These are phyloP conservation scores for Nicotiana tomentosiformis DNA, from an alignment of 257 asterid species.

Conservation along the genomic window DNA sequence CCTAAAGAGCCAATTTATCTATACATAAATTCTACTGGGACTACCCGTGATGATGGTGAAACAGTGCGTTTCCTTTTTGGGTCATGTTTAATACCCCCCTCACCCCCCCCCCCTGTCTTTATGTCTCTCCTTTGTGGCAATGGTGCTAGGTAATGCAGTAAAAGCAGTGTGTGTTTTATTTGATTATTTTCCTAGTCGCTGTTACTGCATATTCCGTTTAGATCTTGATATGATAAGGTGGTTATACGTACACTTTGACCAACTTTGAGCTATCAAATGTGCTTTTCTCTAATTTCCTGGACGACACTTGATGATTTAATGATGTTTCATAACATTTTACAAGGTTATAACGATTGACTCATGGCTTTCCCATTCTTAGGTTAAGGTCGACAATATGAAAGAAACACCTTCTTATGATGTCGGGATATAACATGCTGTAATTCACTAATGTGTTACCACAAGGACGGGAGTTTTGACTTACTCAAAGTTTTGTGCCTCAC, in stretches of 20 bases:
- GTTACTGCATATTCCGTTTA: not conserved
- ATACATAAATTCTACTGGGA: slow-evolving; percentile 93
- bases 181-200: not conserved
- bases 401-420: not conserved
- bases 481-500: not conserved
- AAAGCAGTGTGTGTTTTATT: not conserved
- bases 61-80: slow-evolving; percentile 41
- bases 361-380: not conserved
- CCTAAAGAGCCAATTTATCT: slow-evolving; percentile 78
- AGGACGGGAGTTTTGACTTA: not conserved
- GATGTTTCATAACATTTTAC: not conserved
- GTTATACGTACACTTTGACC: not conserved
- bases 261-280: not conserved
- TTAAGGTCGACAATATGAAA: not conserved
- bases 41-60: slow-evolving; percentile 96
- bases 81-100: not conserved
- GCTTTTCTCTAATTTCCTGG: not conserved
- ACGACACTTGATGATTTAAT: not conserved
- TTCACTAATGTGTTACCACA: not conserved
- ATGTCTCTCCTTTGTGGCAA: no score
- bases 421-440: not conserved
- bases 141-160: not conserved
- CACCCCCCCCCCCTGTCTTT: not conserved
- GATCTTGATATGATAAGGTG: not conserved
- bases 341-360: not conserved